Conservation (phyloP, 129 eudicot species). For the Helianthus tuberosus region DNA sequence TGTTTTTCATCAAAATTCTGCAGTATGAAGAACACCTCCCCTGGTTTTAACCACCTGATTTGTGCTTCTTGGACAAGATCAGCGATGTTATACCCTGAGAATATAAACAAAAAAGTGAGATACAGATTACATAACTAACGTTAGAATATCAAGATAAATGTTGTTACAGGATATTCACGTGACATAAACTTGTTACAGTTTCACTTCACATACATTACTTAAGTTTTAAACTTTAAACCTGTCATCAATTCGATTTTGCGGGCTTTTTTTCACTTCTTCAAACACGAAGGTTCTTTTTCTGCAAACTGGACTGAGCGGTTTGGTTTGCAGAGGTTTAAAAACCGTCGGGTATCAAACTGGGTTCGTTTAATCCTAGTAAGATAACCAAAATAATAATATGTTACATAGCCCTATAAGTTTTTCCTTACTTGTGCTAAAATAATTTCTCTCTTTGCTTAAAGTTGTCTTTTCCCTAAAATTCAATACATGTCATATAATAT, state of each 20-base stretch:
- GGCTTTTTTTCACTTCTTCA: neutral
- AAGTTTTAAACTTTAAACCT: neutral
- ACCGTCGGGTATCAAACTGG: neutral
- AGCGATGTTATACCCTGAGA: constrained; percentile 67
- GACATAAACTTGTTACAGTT: neutral
- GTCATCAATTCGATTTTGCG: neutral
- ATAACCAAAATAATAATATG: too few relatives aligned
- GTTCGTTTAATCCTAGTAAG: neutral
- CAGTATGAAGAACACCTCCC: constrained; percentile 80
- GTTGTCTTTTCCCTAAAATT: neutral
- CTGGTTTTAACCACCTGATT: constrained; percentile 89
- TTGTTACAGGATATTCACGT: neutral
- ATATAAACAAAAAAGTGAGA: neutral
- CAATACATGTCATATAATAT: neutral
- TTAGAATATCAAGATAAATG: constrained; percentile 3
- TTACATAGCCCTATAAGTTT: neutral
- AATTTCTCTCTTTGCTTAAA: neutral
- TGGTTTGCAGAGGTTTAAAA: constrained; percentile 1
- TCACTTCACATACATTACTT: neutral
- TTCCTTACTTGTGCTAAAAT: neutral
- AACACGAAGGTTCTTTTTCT: neutral
- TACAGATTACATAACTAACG: neutral
- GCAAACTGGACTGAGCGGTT: neutral
- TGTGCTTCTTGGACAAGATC: constrained; percentile 81
- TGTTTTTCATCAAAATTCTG: constrained; percentile 69